Percentiles rank a stretch among this genome's conserved stretches.
Evolutionary conservation across 768 basidiomycete genomes (phyloP).

Genomic region (Hygrocybe coccinea): DNA sequence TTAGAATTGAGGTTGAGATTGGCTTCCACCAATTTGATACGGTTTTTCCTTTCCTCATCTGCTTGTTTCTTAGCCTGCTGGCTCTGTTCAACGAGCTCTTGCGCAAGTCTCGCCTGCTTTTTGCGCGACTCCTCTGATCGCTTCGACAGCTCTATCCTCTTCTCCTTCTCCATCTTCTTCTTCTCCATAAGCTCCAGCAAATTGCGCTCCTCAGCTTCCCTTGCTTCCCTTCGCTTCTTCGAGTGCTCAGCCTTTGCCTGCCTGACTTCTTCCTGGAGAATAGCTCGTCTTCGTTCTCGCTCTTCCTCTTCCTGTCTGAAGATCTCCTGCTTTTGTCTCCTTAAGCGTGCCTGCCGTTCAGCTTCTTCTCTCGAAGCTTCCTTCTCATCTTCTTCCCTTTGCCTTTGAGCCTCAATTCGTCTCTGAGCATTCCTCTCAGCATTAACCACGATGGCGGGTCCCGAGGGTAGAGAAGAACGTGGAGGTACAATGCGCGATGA

Average conservation of each 20-base stretch:
- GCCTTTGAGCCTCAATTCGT: slow-evolving; percentile 19
- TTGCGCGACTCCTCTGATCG: slow-evolving; percentile 50
- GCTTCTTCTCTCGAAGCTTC: slow-evolving; percentile 43
- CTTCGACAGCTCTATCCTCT: slow-evolving; percentile 46
- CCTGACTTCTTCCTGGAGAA: slow-evolving; percentile 39
- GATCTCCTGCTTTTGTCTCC: slow-evolving; percentile 40
- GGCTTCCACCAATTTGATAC: slow-evolving; percentile 43
- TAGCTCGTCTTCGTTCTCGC: slow-evolving; percentile 36
- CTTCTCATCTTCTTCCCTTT: slow-evolving; percentile 41
- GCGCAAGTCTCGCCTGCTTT: slow-evolving; percentile 42
- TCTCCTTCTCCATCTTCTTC: slow-evolving; percentile 43
- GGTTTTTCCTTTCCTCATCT: slow-evolving; percentile 41
- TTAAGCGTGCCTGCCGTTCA: slow-evolving; percentile 37
- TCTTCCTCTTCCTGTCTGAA: slow-evolving; percentile 40
- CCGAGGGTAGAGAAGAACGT: slow-evolving; percentile 6
- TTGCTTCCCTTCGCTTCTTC: slow-evolving; percentile 36
- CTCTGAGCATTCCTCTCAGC: slow-evolving; percentile 24
- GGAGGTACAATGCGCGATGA: slow-evolving; percentile 1
- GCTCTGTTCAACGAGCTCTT: slow-evolving; percentile 42
- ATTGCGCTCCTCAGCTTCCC: slow-evolving; percentile 44
- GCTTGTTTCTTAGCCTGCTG: slow-evolving; percentile 40
- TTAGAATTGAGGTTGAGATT: slow-evolving; percentile 38
- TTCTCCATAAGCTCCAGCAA: slow-evolving; percentile 43
- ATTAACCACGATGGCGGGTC: slow-evolving; percentile 9
- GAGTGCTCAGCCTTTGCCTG: slow-evolving; percentile 35